Base-by-base conservation (phyloP, 768 basidiomycete species). In the Aureoboletus auriporus region DNA sequence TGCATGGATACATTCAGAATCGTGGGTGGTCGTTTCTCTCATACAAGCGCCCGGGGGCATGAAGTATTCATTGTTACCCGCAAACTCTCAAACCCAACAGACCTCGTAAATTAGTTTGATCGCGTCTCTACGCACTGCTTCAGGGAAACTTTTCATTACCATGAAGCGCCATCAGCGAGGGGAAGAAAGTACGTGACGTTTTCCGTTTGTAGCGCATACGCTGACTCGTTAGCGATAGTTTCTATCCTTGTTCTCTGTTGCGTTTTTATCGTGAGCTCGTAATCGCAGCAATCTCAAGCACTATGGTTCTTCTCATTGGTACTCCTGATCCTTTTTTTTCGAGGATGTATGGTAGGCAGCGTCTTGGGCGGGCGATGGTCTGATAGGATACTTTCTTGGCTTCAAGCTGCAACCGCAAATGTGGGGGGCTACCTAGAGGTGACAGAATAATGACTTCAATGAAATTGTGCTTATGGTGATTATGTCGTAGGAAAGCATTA, bases 391-490 rank as follows among this genome's bases (percentile, higher is more conserved):
- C 69, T 83, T 10, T 53, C 59, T 12, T 60, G 63, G n/a, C 58
- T 80, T 20, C 80, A 76, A 50, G 73, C 62, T 26, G 52, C 62
- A 29, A 78, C 80, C 53, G 76, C n/a, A n/a, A n/a, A n/a, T n/a
- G 73, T 0, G 82, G 79, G 0, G 58, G 66, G 70, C 26, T 75
- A 78, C 48, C 82, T 91, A 3, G 91, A 93, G 76, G 86, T 84
- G 51, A 61, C 33, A 31, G 5, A 34, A 13, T 40, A 13, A 17
- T 3, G 16, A 36, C 9, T 5, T 54, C 89, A 86, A 87, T 89
- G 81, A 82, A 89, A 8, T 64, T 93, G 16, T n/a, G n/a, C n/a
- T n/a, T n/a, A n/a, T n/a, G n/a, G n/a, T n/a, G n/a, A n/a, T n/a
- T n/a, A n/a, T n/a, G n/a, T n/a, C n/a, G n/a, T n/a, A n/a, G n/a